phyloP scores from a whole-genome alignment of 345 rosid genomes.

The Syzygium grande region DNA sequence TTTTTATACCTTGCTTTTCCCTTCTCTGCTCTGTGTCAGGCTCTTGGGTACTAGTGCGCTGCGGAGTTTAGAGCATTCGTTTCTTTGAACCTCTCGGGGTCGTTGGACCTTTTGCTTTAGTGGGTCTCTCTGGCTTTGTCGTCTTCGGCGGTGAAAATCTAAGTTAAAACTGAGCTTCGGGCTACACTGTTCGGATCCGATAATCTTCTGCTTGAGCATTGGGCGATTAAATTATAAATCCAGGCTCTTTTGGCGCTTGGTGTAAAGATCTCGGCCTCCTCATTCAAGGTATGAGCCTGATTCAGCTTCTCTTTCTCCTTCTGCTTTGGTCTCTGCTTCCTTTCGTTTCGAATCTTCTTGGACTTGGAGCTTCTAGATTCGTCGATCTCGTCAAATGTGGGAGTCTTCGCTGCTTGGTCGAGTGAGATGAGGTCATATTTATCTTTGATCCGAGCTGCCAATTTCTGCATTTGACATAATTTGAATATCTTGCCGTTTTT shows the following conservation, averaged over 20 bases:
- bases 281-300: constrained; percentile 22
- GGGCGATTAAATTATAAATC: background rate
- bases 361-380: background rate
- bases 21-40: background rate
- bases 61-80: background rate
- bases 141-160: constrained; percentile 11
- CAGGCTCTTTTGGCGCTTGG: constrained; percentile 2
- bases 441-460: background rate
- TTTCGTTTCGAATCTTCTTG: background rate
- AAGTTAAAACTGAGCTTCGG: constrained; percentile 4
- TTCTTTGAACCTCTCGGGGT: background rate
- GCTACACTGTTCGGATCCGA: constrained; percentile 30
- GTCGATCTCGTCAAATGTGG: background rate
- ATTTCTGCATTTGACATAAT: background rate
- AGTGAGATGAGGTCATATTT: background rate
- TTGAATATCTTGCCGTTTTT: background rate
- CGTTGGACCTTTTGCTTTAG: constrained; percentile 9
- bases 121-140: constrained; percentile 2
- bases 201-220: background rate
- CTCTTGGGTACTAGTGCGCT: background rate
- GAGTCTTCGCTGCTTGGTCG: background rate
- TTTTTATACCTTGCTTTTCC: background rate
- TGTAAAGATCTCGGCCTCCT: constrained; percentile 4
- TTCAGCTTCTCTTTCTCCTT: background rate
- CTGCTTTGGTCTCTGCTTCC: background rate